Conservation (phyloP, 176 grass and related monocot species). For the Aechmea fasciata region DNA sequence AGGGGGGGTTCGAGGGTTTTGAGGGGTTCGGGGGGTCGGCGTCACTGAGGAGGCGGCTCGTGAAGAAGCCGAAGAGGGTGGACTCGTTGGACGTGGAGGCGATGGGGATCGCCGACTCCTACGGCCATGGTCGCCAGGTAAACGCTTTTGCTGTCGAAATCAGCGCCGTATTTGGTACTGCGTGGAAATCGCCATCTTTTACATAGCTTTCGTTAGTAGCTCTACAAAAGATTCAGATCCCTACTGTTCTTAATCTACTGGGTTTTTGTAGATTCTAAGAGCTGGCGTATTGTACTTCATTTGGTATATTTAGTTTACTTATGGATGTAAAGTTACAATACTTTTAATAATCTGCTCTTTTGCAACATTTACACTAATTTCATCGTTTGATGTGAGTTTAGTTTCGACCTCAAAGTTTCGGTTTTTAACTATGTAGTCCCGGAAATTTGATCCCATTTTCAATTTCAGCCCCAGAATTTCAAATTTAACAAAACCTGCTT, state of each 20-base stretch:
- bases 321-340: not conserved
- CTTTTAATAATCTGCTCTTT: not conserved
- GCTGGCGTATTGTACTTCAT: not conserved
- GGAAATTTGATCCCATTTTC: too few species aligned
- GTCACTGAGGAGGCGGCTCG: constrained; percentile 47
- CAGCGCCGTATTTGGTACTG: too few species aligned
- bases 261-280: not conserved
- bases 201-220: not conserved
- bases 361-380: too few species aligned
- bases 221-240: not conserved
- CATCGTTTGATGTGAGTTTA: too few species aligned
- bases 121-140: constrained; percentile 51
- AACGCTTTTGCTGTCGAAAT: not conserved
- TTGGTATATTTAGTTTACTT: not conserved
- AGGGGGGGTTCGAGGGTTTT: not conserved
- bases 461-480: too few species aligned
- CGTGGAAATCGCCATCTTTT: not conserved
- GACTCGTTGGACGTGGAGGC: constrained; percentile 90
- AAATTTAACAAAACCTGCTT: too few species aligned
- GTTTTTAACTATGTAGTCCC: too few species aligned
- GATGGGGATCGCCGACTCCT: constrained; percentile 58
- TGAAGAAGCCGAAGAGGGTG: constrained; percentile 49
- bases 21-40: constrained; percentile 10
- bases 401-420: too few species aligned
- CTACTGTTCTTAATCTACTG: not conserved